These are phyloP conservation scores for Lactifluus rugatus DNA, from an alignment of 768 basidiomycete genomes.

Conservation along the genomic window DNA sequence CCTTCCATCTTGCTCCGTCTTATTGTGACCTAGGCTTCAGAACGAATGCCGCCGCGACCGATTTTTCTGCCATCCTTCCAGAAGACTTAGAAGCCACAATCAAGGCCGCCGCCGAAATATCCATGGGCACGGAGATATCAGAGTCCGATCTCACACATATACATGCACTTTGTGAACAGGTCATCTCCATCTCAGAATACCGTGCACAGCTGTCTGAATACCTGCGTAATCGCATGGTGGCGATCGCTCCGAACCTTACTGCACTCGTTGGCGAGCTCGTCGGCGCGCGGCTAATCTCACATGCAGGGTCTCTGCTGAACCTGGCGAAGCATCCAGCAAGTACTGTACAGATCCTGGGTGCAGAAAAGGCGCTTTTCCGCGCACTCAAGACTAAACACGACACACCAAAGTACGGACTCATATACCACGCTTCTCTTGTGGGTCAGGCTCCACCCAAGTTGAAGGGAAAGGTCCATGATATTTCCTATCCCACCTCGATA, in stretches of 20 bases:
- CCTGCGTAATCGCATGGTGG: slow-evolving; percentile 94
- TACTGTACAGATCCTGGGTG: slow-evolving; percentile 68
- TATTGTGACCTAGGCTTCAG: slow-evolving; percentile 60
- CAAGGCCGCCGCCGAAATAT: slow-evolving; percentile 93
- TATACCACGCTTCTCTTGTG: slow-evolving; percentile 95
- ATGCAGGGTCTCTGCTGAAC: slow-evolving; percentile 61
- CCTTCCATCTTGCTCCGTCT: neutral
- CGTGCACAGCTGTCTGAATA: slow-evolving; percentile 94
- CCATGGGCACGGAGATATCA: slow-evolving; percentile 99
- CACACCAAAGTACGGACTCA: slow-evolving; percentile 98
- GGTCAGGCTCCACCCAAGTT: slow-evolving; percentile 96
- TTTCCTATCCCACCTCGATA: neutral
- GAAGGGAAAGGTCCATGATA: slow-evolving; percentile 74
- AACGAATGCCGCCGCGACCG: slow-evolving; percentile 80
- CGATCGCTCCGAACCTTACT: slow-evolving; percentile 95
- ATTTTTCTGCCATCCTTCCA: slow-evolving; percentile 83
- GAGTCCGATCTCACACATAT: slow-evolving; percentile 97
- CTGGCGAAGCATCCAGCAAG: slow-evolving; percentile 71
- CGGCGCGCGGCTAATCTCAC: slow-evolving; percentile 64
- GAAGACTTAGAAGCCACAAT: slow-evolving; percentile 95
- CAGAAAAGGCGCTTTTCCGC: slow-evolving; percentile 69
- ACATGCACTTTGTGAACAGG: slow-evolving; percentile 93
- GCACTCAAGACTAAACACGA: slow-evolving; percentile 81
- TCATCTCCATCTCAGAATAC: slow-evolving; percentile 93
- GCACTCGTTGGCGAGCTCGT: slow-evolving; percentile 72